Base-by-base conservation (phyloP, 1,284 basidiomycete genomes). In the Cryptococcus hybrid region DNA sequence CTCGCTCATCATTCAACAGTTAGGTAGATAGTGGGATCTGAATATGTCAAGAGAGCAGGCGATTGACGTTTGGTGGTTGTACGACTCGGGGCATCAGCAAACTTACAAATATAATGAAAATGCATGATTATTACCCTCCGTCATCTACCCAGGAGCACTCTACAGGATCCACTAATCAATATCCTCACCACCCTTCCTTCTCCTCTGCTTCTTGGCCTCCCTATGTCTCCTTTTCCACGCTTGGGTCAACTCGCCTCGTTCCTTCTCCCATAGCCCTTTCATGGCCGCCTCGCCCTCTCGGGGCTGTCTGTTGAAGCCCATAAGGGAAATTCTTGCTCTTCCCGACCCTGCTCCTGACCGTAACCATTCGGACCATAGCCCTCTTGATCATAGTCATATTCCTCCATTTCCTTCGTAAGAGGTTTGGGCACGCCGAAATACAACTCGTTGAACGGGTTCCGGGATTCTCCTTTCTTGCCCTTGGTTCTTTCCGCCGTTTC, bases 221-320 rank as follows among this genome's bases (percentile, higher is more conserved):
- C 87, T 83, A 74, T 84, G 85, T 42, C 87, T 78, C 66, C 84
- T 84, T 79, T 91, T 92, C 88, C 88, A 93, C 55, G 85, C 88
- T 57, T 78, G 81, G 50, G 90, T 92, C 71, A 92, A 76, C 55
- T 86, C 85, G 1, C 81, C 80, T 68, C 86, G 87, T 44, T 82
- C 79, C 34, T 80, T 82, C 69, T 90, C 87, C 90, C 90, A 93
- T 46, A 82, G 77, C 66, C 81, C 80, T 55, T 82, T 81, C 63
- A 90, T 88, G 62, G 84, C 84, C 36, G 68, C 71, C 47, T 74
- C 72, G 2, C 59, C 68, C 46, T 75, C 73, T 1, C 64, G 68
- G 48, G 63, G 65, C n/a, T 62, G 62, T 15, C 60, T 55, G 54
- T 56, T 68, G 55, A 71, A 74, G 1, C 63, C 65, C 12, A 35